Conservation (phyloP, 2,329 filamentous ascomycete species). For the Bipolaris oryzae region DNA sequence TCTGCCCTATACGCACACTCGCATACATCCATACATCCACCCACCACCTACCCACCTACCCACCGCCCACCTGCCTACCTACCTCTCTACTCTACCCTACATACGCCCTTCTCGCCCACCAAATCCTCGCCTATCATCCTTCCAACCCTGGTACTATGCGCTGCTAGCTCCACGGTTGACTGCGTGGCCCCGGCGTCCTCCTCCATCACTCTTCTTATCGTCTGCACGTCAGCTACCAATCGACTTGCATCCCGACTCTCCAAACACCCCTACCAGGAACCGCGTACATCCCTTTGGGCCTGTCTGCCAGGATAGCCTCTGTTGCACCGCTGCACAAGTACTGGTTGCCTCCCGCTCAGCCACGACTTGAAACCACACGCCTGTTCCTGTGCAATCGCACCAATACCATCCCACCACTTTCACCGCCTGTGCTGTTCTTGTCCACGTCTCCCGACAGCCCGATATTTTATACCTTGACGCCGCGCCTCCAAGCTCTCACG, state of each 20-base stretch:
- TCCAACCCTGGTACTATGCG: constrained; percentile 21
- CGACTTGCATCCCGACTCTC: constrained; percentile 29
- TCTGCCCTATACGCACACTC: constrained; percentile 1
- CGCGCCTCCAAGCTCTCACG: not conserved
- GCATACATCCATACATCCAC: not conserved
- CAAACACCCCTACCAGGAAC: constrained; percentile 24
- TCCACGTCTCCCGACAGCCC: constrained; percentile 22
- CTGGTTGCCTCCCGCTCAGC: constrained; percentile 22
- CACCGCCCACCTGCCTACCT: too few species aligned
- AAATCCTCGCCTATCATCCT: not conserved
- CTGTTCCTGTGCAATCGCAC: constrained; percentile 14
- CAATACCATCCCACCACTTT: constrained; percentile 16
- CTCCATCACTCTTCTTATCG: constrained; percentile 46
- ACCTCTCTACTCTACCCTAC: too few species aligned
- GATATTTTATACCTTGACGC: not conserved
- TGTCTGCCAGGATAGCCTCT: constrained; percentile 20
- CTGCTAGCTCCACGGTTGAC: constrained; percentile 25
- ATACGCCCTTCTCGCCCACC: not conserved
- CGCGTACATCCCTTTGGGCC: constrained; percentile 27
- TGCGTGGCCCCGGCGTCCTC: constrained; percentile 35
- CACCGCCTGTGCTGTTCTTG: constrained; percentile 26
- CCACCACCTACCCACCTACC: too few species aligned
- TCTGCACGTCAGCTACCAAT: constrained; percentile 44
- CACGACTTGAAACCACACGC: constrained; percentile 13
- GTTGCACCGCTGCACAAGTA: constrained; percentile 28